A percentile compares a stretch with the other conserved stretches of the same genome.
Conservation (phyloP, 2,329 filamentous ascomycete species). For the Fusarium xylarioides region DNA sequence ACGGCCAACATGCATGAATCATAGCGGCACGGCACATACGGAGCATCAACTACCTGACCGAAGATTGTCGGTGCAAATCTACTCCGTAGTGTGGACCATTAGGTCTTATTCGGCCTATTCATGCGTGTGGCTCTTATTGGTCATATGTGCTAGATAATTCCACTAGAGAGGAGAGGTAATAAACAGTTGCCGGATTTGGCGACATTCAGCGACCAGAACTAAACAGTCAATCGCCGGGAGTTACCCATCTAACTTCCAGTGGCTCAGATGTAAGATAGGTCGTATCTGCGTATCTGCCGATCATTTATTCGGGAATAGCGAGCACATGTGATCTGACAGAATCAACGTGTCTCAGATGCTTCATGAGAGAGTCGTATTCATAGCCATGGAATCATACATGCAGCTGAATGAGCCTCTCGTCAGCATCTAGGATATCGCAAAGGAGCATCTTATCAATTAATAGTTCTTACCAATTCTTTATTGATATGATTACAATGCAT, state of each 20-base stretch:
- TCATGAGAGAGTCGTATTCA: background rate
- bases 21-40: background rate
- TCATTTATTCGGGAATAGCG: background rate
- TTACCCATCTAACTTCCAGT: background rate
- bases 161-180: background rate
- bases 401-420: background rate
- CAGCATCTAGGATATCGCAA: background rate
- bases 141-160: too few species aligned
- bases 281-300: background rate
- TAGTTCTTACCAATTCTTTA: background rate
- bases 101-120: background rate
- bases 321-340: background rate
- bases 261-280: background rate
- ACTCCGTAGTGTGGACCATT: background rate
- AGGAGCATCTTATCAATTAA: background rate
- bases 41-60: background rate
- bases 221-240: background rate
- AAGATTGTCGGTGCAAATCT: background rate
- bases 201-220: background rate
- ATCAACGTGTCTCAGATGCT: background rate
- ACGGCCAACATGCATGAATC: background rate
- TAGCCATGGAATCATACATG: background rate
- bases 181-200: background rate
- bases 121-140: background rate
- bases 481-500: background rate